Base-by-base conservation (phyloP, 1,139 yeast species). In the Hanseniaspora gamundiae region DNA sequence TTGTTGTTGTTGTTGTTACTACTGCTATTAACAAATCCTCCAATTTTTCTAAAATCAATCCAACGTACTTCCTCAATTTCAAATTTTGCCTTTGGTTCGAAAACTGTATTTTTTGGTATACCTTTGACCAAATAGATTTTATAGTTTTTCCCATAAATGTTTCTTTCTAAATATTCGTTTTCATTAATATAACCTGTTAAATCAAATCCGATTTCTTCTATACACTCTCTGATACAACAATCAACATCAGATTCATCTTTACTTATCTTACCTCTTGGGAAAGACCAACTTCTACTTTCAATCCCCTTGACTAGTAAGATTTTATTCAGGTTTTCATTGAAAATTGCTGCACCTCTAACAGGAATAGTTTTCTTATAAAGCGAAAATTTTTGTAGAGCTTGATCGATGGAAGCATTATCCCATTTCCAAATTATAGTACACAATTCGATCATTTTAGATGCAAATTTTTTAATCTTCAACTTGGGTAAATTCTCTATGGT, bases 201-300 rank as follows among this genome's bases (percentile, higher is more conserved):
- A 61, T 88, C 93, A 56, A 81, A 87, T 0, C 98, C 95, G n/a
- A 88, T 91, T 61, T 93, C 99, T 65, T 93, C 99, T 50, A 73
- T 74, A 20, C 85, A 91, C 61, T 93, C 99, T 57, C 99, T 74
- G n/a, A 85, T 66, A 4, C 97, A 96, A 67, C 98, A 93, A 45
- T 74, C 78, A n/a, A 77, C 72, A 61, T 93, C 98, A 8, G 79
- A 69, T 64, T 93, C 99, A 56, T 80, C 94, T 59, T 91, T 88
- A 35, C 94, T 84, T 47, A 93, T 93, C 63, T 93, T 93, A 8
- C 99, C 99, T 60, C 95, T 71, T 4, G 99, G 99, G 57, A 93
- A 93, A 5, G 95, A 85, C 98, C 98, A 93, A 2, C 77, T 67
- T 11, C 80, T 64, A n/a, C 88, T 75, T 52, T 85, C 94, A 48